Evolutionary conservation across 305 asterid genomes (phyloP).

Genomic region (Plantago lanceolata): DNA sequence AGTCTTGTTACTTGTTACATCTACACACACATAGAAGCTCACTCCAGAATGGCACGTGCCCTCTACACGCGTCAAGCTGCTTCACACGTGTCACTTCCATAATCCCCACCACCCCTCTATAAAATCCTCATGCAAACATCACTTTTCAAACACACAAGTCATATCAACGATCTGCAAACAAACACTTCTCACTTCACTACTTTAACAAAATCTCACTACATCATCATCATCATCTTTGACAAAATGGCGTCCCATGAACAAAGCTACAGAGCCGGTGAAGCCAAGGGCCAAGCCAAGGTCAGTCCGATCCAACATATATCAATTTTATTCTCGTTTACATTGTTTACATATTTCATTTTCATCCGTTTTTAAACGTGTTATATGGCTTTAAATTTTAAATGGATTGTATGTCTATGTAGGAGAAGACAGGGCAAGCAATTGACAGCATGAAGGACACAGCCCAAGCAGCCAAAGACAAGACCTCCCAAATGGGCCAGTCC

Average conservation of each 20-base stretch:
- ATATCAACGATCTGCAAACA: not conserved
- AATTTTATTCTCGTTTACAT: too few relatives aligned
- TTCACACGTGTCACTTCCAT: conserved; percentile 38
- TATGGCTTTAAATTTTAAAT: too few relatives aligned
- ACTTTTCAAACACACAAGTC: not conserved
- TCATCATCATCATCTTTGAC: too few relatives aligned
- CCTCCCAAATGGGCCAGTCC: conserved; percentile 27
- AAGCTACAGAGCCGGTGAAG: conserved; percentile 61
- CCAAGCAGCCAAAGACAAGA: conserved; percentile 42
- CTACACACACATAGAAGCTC: not conserved
- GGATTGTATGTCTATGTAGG: too few relatives aligned
- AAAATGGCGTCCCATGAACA: conserved; percentile 53
- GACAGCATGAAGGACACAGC: conserved; percentile 52
- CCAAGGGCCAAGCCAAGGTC: conserved; percentile 76
- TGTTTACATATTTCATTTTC: too few relatives aligned
- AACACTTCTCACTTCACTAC: too few relatives aligned
- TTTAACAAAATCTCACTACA: too few relatives aligned
- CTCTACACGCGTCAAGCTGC: conserved; percentile 44
- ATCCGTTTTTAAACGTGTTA: too few relatives aligned
- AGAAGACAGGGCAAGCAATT: conserved; percentile 51
- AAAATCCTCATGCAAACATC: conserved; percentile 23
- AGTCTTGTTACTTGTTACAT: too few relatives aligned
- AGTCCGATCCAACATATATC: too few relatives aligned
- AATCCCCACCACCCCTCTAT: conserved; percentile 19
- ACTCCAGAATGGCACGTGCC: conserved; percentile 33